Evolutionary conservation across 371 early-diverging fungal species (phyloP).

Genomic region (Mucor piriformis): DNA sequence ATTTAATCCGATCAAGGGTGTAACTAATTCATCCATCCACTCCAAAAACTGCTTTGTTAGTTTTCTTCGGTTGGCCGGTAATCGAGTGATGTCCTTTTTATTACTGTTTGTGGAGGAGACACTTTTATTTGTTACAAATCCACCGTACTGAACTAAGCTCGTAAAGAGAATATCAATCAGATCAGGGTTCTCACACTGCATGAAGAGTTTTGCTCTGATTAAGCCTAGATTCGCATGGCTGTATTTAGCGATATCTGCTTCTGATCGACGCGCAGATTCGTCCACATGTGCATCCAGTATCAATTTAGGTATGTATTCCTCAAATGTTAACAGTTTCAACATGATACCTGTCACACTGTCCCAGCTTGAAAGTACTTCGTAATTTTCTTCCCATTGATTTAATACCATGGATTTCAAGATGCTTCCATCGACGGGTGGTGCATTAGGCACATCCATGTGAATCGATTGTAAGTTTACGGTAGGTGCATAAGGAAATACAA

Average conservation of each 20-base stretch:
- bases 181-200: conserved; percentile 31
- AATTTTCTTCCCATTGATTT: conserved; percentile 34
- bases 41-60: conserved; percentile 37
- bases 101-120: not conserved
- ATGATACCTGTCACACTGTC: conserved; percentile 37
- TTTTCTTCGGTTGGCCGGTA: conserved; percentile 43
- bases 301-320: conserved; percentile 38
- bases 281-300: conserved; percentile 42
- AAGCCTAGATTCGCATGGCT: conserved; percentile 31
- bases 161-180: conserved; percentile 32
- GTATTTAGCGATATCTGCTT: conserved; percentile 24
- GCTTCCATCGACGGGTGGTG: conserved; percentile 32
- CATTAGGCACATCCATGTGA: conserved; percentile 31
- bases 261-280: conserved; percentile 26
- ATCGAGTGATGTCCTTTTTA: conserved; percentile 31
- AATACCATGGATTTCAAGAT: conserved; percentile 28
- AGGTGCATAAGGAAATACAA: conserved; percentile 21
- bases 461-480: conserved; percentile 21
- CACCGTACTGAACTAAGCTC: conserved; percentile 27
- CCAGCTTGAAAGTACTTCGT: conserved; percentile 40
- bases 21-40: conserved; percentile 54
- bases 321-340: conserved; percentile 40
- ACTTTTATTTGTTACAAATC: conserved; percentile 11
- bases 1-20: conserved; percentile 39
- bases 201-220: conserved; percentile 28